Conservation (phyloP, 768 basidiomycete genomes). For the Psilocybe tampanensis region DNA sequence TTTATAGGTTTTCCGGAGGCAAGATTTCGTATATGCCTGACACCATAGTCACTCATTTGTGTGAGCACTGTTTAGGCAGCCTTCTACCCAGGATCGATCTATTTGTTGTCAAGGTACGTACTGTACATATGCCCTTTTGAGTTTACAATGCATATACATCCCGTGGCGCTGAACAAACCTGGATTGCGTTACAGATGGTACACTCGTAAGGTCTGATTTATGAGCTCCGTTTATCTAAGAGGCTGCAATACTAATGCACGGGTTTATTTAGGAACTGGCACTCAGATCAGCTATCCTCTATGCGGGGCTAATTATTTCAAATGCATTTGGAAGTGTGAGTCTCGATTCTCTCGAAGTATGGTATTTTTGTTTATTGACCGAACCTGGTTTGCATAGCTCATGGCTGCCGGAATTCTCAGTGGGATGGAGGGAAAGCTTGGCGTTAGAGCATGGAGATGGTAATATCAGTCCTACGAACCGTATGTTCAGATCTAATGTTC, state of each 20-base stretch:
- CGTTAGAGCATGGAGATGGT: conserved; percentile 75
- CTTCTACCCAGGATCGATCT: conserved; percentile 61
- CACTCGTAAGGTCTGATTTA: conserved; percentile 47
- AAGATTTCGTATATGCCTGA: background rate
- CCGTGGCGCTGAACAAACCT: background rate
- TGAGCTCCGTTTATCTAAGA: background rate
- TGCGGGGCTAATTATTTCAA: conserved; percentile 59
- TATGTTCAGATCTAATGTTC: background rate
- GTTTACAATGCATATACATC: background rate
- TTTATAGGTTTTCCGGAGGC: conserved; percentile 64
- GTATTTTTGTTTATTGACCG: background rate
- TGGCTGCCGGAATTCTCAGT: conserved; percentile 72
- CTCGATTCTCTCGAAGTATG: background rate
- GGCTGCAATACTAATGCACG: background rate
- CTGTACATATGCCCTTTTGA: background rate
- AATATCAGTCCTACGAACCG: background rate
- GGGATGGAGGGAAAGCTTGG: conserved; percentile 70
- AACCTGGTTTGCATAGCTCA: conserved; percentile 39
- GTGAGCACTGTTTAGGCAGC: conserved; percentile 36
- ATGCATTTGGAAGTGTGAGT: conserved; percentile 67
- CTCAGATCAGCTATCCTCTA: conserved; percentile 64
- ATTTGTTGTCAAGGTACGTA: conserved; percentile 35
- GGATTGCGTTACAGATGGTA: conserved; percentile 41
- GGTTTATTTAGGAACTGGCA: conserved; percentile 55
- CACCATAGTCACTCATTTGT: background rate